phyloP scores from a whole-genome alignment of 169 alveolate genomes.

The Cyclospora cayetanensis region DNA sequence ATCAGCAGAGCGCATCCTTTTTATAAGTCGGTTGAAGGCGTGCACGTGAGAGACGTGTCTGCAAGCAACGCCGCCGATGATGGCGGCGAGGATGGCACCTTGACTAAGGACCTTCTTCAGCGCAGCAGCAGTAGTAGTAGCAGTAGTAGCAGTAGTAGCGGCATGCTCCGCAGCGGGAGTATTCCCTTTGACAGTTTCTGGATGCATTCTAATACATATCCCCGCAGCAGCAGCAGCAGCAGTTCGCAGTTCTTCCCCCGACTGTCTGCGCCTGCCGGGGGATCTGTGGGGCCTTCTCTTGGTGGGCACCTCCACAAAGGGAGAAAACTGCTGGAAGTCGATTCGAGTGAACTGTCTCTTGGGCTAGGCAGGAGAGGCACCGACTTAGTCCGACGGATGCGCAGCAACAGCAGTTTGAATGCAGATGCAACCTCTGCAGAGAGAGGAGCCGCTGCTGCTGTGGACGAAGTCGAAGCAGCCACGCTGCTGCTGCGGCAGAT shows the following conservation, averaged over 20 bases:
- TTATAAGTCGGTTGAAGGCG: too few relatives aligned
- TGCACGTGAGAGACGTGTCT: too few relatives aligned
- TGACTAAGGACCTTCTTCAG: too few relatives aligned
- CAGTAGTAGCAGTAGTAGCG: too few relatives aligned
- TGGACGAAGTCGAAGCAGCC: not conserved
- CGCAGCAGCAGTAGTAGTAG: too few relatives aligned
- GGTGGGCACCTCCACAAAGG: not conserved
- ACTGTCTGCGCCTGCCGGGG: conserved; percentile 5
- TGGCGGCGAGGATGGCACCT: too few relatives aligned
- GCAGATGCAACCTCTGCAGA: not conserved
- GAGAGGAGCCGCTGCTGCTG: conserved; percentile 18
- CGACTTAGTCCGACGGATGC: not conserved
- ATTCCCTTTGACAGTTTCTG: not conserved
- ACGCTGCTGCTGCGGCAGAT: not conserved
- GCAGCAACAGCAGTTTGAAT: not conserved
- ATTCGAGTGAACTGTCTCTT: not conserved
- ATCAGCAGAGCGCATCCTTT: too few relatives aligned
- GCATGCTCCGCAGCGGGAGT: too few relatives aligned
- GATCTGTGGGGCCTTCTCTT: not conserved
- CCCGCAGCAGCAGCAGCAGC: conserved; percentile 2
- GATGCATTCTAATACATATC: not conserved
- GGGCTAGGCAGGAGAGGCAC: not conserved
- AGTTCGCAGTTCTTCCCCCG: not conserved
- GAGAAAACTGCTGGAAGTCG: not conserved
- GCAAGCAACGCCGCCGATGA: too few relatives aligned